Evolutionary conservation across 2,329 filamentous ascomycete genomes (phyloP), one percentile per base, ranked within the genome.

Genomic region (Clarireedia homoeocarpa): DNA sequence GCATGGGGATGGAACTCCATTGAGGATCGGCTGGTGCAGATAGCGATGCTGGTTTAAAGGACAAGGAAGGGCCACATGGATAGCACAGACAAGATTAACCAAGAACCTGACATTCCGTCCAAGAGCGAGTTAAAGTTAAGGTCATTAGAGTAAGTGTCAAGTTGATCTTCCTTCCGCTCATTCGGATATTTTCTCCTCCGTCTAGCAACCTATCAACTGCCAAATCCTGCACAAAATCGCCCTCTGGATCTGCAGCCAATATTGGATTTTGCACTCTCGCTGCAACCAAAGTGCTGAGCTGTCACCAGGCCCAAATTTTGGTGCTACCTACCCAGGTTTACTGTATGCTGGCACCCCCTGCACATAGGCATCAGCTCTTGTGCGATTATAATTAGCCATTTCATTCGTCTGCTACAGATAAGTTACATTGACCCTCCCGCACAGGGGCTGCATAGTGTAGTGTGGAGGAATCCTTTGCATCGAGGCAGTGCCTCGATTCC

Each of bases 1-100:
- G 39, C 34, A 49, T 53, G 51, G 42, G 42, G 38, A 40, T 48
- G 44, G 26, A 53, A 53, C 44, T 34, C 27, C 51, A 38, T 53
- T 48, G 48, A 40, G 44, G 44, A 53, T 53, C 27, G 48, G 48
- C 38, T 15, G 44, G 23, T 17, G 36, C 34, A 53, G 36, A 53
- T 40, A n/a, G n/a, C 15, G 26, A 53, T 53, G 51, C 51, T 47
- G 51, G 42, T 27, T 48, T 44, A 40, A 14, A 48, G 51, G 47
- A 17, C 39, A 40, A 10, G 27, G 14, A 40, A 40, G 14, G 14
- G 17, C 23, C 52, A 44, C 52, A 54, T 49, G 45, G 45, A 54
- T 54, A 53, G 42, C 51, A 53, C 51, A 53, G 51, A 48, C 51
- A 38, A 38, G 30, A 30, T 48, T 24, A 53, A 48, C 34, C 34